These are phyloP conservation scores for Kuraishia cidri DNA, from an alignment of 805 yeast species.

Conservation along the genomic window DNA sequence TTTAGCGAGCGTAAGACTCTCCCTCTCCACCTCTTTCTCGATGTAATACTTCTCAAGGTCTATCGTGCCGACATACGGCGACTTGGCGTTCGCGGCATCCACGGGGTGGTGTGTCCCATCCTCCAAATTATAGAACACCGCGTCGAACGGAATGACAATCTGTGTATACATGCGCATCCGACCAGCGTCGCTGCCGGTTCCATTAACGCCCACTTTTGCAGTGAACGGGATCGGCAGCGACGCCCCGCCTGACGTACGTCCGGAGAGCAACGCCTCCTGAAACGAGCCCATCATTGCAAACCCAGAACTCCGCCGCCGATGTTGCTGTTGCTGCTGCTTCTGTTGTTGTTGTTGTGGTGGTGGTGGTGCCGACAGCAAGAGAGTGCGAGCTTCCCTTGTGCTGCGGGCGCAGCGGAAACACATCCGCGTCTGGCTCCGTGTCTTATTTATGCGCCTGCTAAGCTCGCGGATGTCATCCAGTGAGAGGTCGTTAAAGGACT, in stretches of 20 bases:
- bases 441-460: too few relatives aligned
- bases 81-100: slow-evolving; percentile 3
- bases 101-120: not conserved
- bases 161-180: slow-evolving; percentile 4
- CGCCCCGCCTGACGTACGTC: slow-evolving; percentile 10
- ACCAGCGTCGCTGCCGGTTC: slow-evolving; percentile 1
- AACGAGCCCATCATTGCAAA: slow-evolving; percentile 5
- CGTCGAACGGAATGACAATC: slow-evolving; percentile 13
- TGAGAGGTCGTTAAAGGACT: too few relatives aligned
- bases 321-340: slow-evolving; percentile 15
- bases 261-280: slow-evolving; percentile 13
- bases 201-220: slow-evolving; percentile 15
- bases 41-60: slow-evolving; percentile 16
- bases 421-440: too few relatives aligned
- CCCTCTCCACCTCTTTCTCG: slow-evolving; percentile 7
- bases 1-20: not conserved
- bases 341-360: too few relatives aligned
- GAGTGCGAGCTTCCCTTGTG: too few relatives aligned
- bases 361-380: too few relatives aligned
- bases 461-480: too few relatives aligned
- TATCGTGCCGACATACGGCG: slow-evolving; percentile 21
- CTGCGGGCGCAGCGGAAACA: too few relatives aligned
- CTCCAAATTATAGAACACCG: slow-evolving; percentile 13
- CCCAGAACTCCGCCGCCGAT: slow-evolving; percentile 2
- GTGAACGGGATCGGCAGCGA: slow-evolving; percentile 15